Evolutionary conservation across 768 basidiomycete genomes (phyloP).

Genomic region (Pleurotus salmoneostramineus): DNA sequence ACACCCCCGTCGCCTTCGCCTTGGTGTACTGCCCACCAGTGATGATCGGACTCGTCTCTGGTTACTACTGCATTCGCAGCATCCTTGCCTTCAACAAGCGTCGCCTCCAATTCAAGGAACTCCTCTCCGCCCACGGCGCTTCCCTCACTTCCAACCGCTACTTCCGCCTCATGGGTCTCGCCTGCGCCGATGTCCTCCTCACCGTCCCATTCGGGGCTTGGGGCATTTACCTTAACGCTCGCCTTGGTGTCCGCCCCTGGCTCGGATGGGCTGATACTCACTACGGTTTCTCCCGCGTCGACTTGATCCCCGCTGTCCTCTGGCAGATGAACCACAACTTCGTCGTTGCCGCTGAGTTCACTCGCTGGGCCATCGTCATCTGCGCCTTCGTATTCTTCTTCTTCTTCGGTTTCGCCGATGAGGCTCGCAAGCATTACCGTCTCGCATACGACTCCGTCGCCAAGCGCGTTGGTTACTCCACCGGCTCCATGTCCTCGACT

Average conservation of each 20-base stretch:
- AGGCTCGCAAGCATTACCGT: conserved; percentile 53
- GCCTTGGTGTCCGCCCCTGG: conserved; percentile 33
- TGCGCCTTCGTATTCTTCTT: conserved; percentile 57
- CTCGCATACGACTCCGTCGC: conserved; percentile 32
- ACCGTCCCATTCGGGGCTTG: conserved; percentile 41
- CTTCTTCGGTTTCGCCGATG: conserved; percentile 66
- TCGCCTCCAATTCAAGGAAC: conserved; percentile 38
- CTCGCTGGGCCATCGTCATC: conserved; percentile 42
- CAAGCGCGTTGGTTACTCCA: conserved; percentile 29
- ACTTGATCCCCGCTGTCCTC: conserved; percentile 31
- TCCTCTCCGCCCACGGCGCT: conserved; percentile 29
- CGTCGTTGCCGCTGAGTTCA: conserved; percentile 32
- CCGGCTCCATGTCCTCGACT: conserved; percentile 16
- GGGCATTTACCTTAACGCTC: conserved; percentile 31
- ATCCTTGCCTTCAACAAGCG: conserved; percentile 37
- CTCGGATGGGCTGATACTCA: conserved; percentile 50
- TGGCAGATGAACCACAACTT: conserved; percentile 31
- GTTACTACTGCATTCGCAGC: conserved; percentile 19
- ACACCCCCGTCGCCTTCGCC: conserved; percentile 26
- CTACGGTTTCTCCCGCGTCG: conserved; percentile 39
- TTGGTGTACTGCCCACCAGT: neutral
- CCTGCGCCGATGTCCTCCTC: conserved; percentile 40
- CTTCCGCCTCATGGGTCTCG: conserved; percentile 55
- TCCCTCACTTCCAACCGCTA: conserved; percentile 47
- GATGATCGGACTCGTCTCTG: conserved; percentile 1